Percentiles rank a stretch among this genome's conserved stretches.
These are phyloP conservation scores for Phytophthora capsici DNA, from an alignment of 352 stramenopile species.

Conservation along the genomic window DNA sequence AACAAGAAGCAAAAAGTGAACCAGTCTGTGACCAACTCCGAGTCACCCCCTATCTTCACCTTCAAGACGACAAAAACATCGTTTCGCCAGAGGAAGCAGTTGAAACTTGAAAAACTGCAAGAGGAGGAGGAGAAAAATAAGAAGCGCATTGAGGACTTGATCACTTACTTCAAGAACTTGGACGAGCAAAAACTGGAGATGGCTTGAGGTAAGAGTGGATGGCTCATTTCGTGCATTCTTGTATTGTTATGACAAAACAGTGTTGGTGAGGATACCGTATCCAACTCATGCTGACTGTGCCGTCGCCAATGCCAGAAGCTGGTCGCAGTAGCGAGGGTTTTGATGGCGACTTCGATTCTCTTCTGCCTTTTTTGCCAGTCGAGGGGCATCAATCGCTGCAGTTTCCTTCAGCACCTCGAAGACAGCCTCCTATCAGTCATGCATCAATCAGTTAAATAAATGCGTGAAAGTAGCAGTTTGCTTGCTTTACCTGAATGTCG, in stretches of 20 bases:
- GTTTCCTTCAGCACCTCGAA: conserved; percentile 76
- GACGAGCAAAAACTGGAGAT: conserved; percentile 64
- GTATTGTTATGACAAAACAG: conserved; percentile 13
- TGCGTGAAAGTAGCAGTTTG: conserved; percentile 1
- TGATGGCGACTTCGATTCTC: conserved; percentile 80
- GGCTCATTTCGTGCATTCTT: conserved; percentile 1
- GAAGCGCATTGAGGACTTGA: conserved; percentile 62
- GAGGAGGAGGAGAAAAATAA: conserved; percentile 51
- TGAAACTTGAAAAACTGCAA: conserved; percentile 39
- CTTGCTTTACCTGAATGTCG: conserved; percentile 84
- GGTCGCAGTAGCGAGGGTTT: conserved; percentile 74
- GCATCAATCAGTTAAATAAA: conserved; percentile 3
- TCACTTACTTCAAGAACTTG: conserved; percentile 67
- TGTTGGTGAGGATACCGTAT: conserved; percentile 5
- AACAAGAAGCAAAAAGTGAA: conserved; percentile 20
- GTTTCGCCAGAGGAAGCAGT: conserved; percentile 55
- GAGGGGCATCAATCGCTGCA: conserved; percentile 56
- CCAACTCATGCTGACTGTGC: conserved; percentile 32
- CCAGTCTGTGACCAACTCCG: conserved; percentile 27
- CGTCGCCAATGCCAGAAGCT: conserved; percentile 58
- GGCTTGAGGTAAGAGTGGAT: conserved; percentile 21
- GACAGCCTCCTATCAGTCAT: conserved; percentile 59
- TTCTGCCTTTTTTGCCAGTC: conserved; percentile 74
- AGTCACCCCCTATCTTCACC: conserved; percentile 60
- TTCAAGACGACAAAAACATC: conserved; percentile 55